Evolutionary conservation across 345 rosid species (phyloP).

Genomic region (Schrenkiella parvula): DNA sequence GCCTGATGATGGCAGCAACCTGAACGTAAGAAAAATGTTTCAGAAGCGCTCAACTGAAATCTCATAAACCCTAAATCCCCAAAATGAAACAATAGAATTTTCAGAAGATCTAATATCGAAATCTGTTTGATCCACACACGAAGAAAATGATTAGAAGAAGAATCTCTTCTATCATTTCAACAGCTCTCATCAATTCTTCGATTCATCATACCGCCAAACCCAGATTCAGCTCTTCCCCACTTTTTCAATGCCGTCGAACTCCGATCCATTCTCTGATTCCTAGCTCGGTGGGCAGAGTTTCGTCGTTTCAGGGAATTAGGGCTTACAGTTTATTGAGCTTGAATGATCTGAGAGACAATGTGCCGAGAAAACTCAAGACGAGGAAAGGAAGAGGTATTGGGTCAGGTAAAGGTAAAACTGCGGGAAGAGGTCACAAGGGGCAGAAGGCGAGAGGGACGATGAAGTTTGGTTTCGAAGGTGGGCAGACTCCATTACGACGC

Average conservation of each 20-base stretch:
- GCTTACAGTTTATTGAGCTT: conserved; percentile 67
- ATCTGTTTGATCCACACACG: background rate
- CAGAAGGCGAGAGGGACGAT: conserved; percentile 85
- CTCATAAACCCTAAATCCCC: conserved; percentile 36
- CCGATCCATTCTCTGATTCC: conserved; percentile 21
- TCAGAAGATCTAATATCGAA: conserved; percentile 5
- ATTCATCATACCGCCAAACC: conserved; percentile 14
- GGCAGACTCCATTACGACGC: conserved; percentile 91
- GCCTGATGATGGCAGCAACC: background rate
- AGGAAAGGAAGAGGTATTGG: conserved; percentile 99
- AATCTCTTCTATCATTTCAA: conserved; percentile 43
- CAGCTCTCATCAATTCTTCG: conserved; percentile 31
- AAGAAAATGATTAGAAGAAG: conserved; percentile 52
- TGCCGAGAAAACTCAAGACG: conserved; percentile 90
- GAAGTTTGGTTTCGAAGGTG: conserved; percentile 96
- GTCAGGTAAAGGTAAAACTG: conserved; percentile 95
- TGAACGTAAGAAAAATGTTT: background rate
- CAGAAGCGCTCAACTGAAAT: conserved; percentile 12
- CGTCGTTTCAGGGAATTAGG: conserved; percentile 42
- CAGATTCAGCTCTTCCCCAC: conserved; percentile 18
- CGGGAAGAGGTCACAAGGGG: conserved; percentile 95
- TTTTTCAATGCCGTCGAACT: conserved; percentile 21
- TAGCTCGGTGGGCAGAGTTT: background rate
- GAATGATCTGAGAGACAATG: conserved; percentile 79
- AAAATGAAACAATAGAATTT: background rate